phyloP scores from a whole-genome alignment of 176 grass and related monocot genomes.

The Carex parvula region DNA sequence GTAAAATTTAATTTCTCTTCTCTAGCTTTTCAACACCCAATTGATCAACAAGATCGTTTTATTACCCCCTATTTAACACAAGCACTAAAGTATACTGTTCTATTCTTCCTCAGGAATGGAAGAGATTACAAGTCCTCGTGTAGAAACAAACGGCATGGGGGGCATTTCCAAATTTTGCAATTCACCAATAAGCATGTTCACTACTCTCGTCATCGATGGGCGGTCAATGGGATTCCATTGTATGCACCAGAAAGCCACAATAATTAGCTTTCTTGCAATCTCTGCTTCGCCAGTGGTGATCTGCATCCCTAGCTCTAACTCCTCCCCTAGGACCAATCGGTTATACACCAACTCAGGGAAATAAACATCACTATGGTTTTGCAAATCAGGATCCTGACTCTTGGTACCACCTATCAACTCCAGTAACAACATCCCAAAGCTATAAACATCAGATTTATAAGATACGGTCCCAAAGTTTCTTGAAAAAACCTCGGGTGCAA shows the following conservation, averaged over 20 bases:
- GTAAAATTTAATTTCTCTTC: not conserved
- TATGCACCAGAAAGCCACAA: constrained; percentile 62
- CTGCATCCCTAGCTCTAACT: not conserved
- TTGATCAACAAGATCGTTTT: not conserved
- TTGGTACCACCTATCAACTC: constrained; percentile 55
- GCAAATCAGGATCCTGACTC: constrained; percentile 41
- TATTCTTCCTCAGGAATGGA: not conserved
- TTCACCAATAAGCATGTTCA: constrained; percentile 52
- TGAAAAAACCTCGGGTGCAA: constrained; percentile 47
- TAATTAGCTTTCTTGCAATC: constrained; percentile 23
- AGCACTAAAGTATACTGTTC: not conserved
- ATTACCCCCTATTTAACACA: not conserved
- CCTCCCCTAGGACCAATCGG: not conserved
- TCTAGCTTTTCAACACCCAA: not conserved
- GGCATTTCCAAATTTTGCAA: constrained; percentile 40
- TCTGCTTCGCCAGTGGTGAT: constrained; percentile 21
- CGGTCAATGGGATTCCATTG: constrained; percentile 50
- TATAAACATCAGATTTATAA: constrained; percentile 40
- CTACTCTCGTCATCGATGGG: constrained; percentile 52
- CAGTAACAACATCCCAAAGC: constrained; percentile 50
- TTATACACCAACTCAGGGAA: constrained; percentile 47
- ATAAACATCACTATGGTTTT: constrained; percentile 24
- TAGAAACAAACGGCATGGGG: constrained; percentile 39
- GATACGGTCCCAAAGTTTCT: constrained; percentile 44
- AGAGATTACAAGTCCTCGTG: not conserved